Evolutionary conservation across 148 eudicot species (phyloP), one percentile per base, ranked within the genome.

Genomic region (Vaccinium corymbosum): DNA sequence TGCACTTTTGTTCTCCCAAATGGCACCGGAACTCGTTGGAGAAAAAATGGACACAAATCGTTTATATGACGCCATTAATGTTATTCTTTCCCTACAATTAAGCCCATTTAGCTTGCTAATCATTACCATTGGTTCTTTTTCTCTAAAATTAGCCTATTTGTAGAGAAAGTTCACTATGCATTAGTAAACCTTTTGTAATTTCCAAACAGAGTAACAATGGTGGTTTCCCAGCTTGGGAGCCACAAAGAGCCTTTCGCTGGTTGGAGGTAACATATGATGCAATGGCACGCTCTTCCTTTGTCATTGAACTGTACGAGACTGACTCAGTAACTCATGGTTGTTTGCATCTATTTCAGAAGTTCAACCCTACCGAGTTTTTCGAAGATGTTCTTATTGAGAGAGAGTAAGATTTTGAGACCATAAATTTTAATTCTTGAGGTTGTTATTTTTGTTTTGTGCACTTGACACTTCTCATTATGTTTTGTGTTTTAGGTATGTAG

Each of bases 211-310:
- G 89, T 84, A 81, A 76, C 29, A 89, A 78, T 78, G 93, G 93
- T n/a, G 93, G 93, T 49, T 85, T 91, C 17, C 81, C 90, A 61
- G 93, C 92, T 82, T 90, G 92, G 94, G 92, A 92, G 82, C 89
- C 94, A 0, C 84, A 84, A 8, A 75, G 91, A 84, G 88, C 94
- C 20, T 90, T 59, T 79, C 85, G 85, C n/a, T 92, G 94, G 92
- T 55, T 92, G 10, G 92, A 92, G 91, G 92, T 88, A 79, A 78
- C 32, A 76, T 50, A 20, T 76, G 17, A 48, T 50, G 53, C 57
- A 76, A 12, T 48, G 53, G 7, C 50, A 75, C 35, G 53, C 53
- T 27, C 22, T 75, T 38, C 29, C 53, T 75, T 5, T 20, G 10
- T 9, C 53, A 75, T 19, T 46, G 17, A 8, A 17, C 12, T 42